phyloP scores from a whole-genome alignment of 1,284 basidiomycete species.

The Pseudozyma sp. region DNA sequence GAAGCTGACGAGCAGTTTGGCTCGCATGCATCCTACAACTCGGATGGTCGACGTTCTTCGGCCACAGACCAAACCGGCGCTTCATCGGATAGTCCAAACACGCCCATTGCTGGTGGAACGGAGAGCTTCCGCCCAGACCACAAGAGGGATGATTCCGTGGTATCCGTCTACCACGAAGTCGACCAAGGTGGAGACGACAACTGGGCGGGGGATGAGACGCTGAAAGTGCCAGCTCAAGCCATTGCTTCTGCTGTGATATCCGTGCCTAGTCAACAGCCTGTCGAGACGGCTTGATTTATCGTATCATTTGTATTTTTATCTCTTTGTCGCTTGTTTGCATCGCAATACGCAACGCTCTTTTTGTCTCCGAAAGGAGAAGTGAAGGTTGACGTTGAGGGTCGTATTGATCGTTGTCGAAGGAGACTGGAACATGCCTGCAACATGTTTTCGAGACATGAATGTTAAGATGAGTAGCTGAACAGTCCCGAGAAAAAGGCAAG shows the following conservation, averaged over 20 bases:
- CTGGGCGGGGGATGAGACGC: neutral
- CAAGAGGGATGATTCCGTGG: slow-evolving; percentile 23
- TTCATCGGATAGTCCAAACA: slow-evolving; percentile 9
- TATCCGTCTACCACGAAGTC: slow-evolving; percentile 34
- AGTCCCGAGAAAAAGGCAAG: neutral
- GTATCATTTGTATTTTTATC: slow-evolving; percentile 18
- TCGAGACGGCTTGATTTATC: too few species aligned
- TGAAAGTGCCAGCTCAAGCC: slow-evolving; percentile 13
- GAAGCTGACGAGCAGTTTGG: slow-evolving; percentile 10
- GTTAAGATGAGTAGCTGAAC: neutral
- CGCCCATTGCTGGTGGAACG: slow-evolving; percentile 4
- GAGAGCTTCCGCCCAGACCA: slow-evolving; percentile 12
- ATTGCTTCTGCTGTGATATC: too few species aligned
- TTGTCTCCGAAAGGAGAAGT: neutral
- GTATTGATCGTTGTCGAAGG: neutral
- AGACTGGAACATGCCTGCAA: neutral
- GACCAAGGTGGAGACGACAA: slow-evolving; percentile 9
- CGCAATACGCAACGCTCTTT: slow-evolving; percentile 11
- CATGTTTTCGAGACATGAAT: neutral
- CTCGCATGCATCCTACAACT: slow-evolving; percentile 12
- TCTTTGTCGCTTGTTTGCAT: neutral
- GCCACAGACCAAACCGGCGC: slow-evolving; percentile 24
- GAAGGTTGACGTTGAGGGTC: neutral
- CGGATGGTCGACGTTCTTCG: slow-evolving; percentile 25
- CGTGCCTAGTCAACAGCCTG: too few species aligned